phyloP scores from a whole-genome alignment of 768 basidiomycete genomes.

The Dioszegia crocea region DNA sequence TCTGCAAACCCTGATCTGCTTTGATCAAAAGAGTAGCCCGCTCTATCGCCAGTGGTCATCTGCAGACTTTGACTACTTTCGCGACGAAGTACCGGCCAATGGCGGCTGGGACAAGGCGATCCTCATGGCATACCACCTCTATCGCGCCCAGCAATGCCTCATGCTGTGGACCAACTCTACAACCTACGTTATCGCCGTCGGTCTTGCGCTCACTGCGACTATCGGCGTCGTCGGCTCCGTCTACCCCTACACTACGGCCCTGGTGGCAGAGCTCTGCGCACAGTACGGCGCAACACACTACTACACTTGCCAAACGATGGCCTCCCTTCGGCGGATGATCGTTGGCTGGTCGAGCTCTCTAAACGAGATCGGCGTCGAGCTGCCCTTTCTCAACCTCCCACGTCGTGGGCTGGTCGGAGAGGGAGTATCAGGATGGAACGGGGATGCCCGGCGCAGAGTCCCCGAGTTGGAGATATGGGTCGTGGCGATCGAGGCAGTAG shows the following conservation, averaged over 20 bases:
- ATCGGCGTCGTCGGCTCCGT: conserved; percentile 6
- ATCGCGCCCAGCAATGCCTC: conserved; percentile 23
- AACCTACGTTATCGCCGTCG: conserved; percentile 1
- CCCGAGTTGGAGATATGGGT: conserved; percentile 27
- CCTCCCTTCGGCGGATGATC: conserved; percentile 18
- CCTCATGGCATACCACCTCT: conserved; percentile 16
- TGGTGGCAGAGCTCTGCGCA: conserved; percentile 15
- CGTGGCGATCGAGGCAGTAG: conserved; percentile 11
- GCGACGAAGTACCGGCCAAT: not conserved
- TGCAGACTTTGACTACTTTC: conserved; percentile 7
- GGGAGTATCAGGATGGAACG: conserved; percentile 17
- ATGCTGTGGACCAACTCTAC: conserved; percentile 11
- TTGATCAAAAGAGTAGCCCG: not conserved
- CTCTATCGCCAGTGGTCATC: not conserved
- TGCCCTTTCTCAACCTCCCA: conserved; percentile 17
- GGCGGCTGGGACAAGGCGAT: conserved; percentile 20
- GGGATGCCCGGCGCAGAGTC: conserved; percentile 25
- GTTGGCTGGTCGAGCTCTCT: conserved; percentile 35
- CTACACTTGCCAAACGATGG: conserved; percentile 6
- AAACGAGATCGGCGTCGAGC: conserved; percentile 18
- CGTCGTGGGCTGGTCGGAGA: conserved; percentile 18
- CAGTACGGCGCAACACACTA: conserved; percentile 8
- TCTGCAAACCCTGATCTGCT: not conserved
- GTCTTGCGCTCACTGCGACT: conserved; percentile 13
- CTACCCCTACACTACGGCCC: conserved; percentile 7